Evolutionary conservation across 1,139 yeast species (phyloP).

Genomic region (Geotrichum restrictum): DNA sequence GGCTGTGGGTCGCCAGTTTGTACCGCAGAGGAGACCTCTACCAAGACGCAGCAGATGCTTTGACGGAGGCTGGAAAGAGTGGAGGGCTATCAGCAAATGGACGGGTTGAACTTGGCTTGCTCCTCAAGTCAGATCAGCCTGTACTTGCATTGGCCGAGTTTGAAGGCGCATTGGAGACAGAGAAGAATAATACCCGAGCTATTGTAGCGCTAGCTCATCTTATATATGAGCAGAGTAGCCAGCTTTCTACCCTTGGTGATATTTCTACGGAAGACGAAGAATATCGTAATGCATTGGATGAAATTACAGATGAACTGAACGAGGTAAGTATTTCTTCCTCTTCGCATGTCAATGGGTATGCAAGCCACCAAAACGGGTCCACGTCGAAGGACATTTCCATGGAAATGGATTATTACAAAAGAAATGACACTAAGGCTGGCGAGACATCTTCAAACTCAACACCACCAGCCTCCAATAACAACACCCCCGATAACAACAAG

Average conservation of each 20-base stretch:
- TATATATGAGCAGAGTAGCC: conserved; percentile 42
- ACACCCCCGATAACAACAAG: background rate
- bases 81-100: conserved; percentile 52
- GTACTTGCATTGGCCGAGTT: conserved; percentile 57
- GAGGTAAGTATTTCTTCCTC: background rate
- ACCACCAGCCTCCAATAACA: background rate
- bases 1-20: conserved; percentile 71
- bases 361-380: too few species aligned
- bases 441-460: too few species aligned
- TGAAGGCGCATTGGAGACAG: conserved; percentile 60
- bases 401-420: too few species aligned
- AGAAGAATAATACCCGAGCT: conserved; percentile 52
- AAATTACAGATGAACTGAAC: conserved; percentile 9
- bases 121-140: conserved; percentile 40
- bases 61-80: conserved; percentile 63
- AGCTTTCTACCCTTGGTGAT: background rate
- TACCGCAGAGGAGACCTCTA: conserved; percentile 55
- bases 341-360: too few species aligned
- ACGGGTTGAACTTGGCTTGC: conserved; percentile 52
- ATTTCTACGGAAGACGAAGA: too few species aligned
- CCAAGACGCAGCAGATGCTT: conserved; percentile 67
- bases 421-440: too few species aligned
- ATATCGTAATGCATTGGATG: conserved; percentile 10
- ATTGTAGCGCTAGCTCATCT: conserved; percentile 65
- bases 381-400: too few species aligned